A percentile compares a stretch with the other conserved stretches of the same genome.
These are phyloP conservation scores for Cinnamomum micranthum DNA, from an alignment of 164 flowering plant genomes.

Conservation along the genomic window DNA sequence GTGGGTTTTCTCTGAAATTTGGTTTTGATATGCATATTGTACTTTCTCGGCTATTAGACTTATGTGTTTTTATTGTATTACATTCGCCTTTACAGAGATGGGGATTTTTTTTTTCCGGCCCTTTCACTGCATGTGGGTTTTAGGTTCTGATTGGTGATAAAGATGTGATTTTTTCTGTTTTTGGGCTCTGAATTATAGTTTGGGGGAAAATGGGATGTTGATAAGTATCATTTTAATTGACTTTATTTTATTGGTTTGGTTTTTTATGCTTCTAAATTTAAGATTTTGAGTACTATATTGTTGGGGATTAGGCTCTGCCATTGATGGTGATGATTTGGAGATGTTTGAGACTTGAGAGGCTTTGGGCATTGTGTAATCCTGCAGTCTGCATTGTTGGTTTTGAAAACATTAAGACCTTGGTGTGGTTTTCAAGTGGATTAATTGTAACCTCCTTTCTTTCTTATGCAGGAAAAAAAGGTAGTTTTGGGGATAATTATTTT, in stretches of 20 bases:
- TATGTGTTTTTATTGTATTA: neutral
- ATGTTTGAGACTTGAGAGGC: neutral
- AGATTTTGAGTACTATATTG: neutral
- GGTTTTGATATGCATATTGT: neutral
- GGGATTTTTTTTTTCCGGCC: too few relatives aligned
- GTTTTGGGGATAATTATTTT: slow-evolving; percentile 9
- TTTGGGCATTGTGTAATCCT: neutral
- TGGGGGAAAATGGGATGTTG: too few relatives aligned
- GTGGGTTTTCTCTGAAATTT: neutral
- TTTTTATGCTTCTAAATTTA: too few relatives aligned
- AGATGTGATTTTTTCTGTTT: neutral
- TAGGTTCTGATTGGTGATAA: too few relatives aligned
- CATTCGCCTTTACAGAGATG: neutral
- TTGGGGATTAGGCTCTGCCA: neutral
- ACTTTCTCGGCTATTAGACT: too few relatives aligned
- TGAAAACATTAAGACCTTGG: neutral
- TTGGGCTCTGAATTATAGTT: neutral
- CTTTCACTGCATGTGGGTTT: too few relatives aligned
- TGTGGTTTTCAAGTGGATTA: neutral
- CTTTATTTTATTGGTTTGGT: too few relatives aligned
- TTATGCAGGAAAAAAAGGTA: neutral
- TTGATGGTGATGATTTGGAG: neutral
- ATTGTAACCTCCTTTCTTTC: neutral
- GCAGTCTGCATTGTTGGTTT: neutral
- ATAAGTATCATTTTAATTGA: too few relatives aligned